Percentiles rank a stretch among this genome's conserved stretches.
Conservation (phyloP, 371 early-diverging fungal genomes). For the Lichtheimia ornata region DNA sequence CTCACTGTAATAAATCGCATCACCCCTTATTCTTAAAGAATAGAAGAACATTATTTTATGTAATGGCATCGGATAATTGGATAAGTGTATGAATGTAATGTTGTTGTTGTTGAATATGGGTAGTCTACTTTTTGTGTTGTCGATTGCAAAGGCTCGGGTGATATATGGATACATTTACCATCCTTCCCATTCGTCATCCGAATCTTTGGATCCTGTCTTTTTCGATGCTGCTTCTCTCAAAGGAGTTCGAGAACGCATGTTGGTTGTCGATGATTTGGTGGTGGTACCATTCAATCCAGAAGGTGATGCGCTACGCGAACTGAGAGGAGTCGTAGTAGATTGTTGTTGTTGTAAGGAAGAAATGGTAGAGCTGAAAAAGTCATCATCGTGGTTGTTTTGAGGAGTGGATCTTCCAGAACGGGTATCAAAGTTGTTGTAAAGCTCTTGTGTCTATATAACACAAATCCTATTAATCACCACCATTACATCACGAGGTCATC, state of each 20-base stretch:
- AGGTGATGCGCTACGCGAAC: conserved; percentile 40
- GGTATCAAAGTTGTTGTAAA: conserved; percentile 21
- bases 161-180: conserved; percentile 28
- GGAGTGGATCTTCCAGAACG: conserved; percentile 18
- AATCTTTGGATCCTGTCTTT: conserved; percentile 32
- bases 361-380: conserved; percentile 51
- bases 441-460: conserved; percentile 18
- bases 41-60: too few species aligned
- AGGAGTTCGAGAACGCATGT: conserved; percentile 38
- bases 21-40: too few species aligned
- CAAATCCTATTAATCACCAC: neutral
- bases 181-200: conserved; percentile 64
- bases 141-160: too few species aligned
- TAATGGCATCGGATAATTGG: neutral
- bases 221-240: conserved; percentile 32
- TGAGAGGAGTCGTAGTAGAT: conserved; percentile 28
- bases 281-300: conserved; percentile 19
- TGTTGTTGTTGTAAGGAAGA: conserved; percentile 42
- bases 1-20: too few species aligned
- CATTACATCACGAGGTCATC: neutral
- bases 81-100: neutral
- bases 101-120: neutral
- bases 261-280: conserved; percentile 19
- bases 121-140: neutral
- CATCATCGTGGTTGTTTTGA: conserved; percentile 29